Percentiles rank a stretch among this genome's conserved stretches.
These are phyloP conservation scores for Mortierella sp. DNA, from an alignment of 371 early-diverging fungal species.

Conservation along the genomic window DNA sequence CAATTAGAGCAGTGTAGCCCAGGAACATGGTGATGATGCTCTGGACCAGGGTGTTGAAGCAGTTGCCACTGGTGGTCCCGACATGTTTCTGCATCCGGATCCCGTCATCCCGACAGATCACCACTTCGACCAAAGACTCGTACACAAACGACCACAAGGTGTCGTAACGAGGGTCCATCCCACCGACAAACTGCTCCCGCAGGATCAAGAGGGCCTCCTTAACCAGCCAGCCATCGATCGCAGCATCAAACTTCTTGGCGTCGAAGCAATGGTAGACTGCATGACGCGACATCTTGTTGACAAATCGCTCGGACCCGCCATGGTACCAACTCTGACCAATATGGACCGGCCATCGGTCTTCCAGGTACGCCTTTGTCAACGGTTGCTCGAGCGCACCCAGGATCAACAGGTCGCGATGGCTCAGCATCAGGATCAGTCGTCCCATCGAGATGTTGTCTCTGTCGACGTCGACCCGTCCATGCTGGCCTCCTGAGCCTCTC, in stretches of 20 bases:
- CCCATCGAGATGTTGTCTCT: slow-evolving; percentile 23
- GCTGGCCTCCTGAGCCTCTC: not conserved
- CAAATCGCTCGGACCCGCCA: slow-evolving; percentile 44
- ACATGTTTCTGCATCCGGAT: slow-evolving; percentile 51
- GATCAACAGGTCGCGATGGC: slow-evolving; percentile 52
- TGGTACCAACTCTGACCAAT: slow-evolving; percentile 56
- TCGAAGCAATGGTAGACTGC: slow-evolving; percentile 49
- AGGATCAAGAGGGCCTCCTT: slow-evolving; percentile 40
- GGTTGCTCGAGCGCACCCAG: slow-evolving; percentile 44
- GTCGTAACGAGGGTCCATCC: slow-evolving; percentile 39
- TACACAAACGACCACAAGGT: slow-evolving; percentile 52
- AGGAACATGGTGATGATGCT: slow-evolving; percentile 53
- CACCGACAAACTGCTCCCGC: slow-evolving; percentile 38
- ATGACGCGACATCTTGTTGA: slow-evolving; percentile 37
- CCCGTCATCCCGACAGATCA: slow-evolving; percentile 56
- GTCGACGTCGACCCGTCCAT: slow-evolving; percentile 15
- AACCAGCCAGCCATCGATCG: slow-evolving; percentile 55
- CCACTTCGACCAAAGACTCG: slow-evolving; percentile 40
- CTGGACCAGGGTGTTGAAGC: slow-evolving; percentile 52
- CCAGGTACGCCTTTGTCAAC: slow-evolving; percentile 43
- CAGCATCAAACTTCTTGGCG: slow-evolving; percentile 54
- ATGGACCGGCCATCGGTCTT: slow-evolving; percentile 40
- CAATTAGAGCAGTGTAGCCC: slow-evolving; percentile 44
- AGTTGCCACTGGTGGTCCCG: slow-evolving; percentile 55
- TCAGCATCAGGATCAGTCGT: slow-evolving; percentile 50